Base-by-base conservation (phyloP, 2,329 filamentous ascomycete species). In the Ceratocystis cubensis region DNA sequence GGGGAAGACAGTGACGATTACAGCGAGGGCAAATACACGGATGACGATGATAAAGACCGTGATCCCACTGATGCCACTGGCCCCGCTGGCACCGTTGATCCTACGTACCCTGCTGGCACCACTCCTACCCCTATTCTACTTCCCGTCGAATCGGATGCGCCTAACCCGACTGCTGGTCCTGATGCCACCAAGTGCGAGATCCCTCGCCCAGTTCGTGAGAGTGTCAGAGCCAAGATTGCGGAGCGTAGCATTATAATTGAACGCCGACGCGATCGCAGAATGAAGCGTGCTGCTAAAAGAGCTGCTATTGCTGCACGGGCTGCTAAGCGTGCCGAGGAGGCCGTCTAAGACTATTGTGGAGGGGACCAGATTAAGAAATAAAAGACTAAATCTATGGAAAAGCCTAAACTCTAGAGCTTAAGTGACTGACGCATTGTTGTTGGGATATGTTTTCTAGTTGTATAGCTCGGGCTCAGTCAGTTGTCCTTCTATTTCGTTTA, bases 231-330 rank as follows among this genome's bases (percentile, higher is more conserved):
- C 10, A 33, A 41, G 50, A 57, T 62, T 64, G 48, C 22, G 15
- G 20, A 57, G 15, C 61, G 61, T 15, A 41, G 37, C 37, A 15
- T 41, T 41, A 41, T 13, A 15, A 41, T 41, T 41, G 61, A 28
- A 5, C 61, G 41, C 2, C 45, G 45, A 30, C 37, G 65, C n/a
- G 65, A 66, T 22, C 61, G 61, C 46, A 66, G 63, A 22, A 48
- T 25, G 22, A 63, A 61, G 41, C 48, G 61, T 25, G 63, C 63
- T 41, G 63, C 48, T 5, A 65, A 65, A 45, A 65, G 64, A 65
- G 64, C 64, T 22, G 37, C 22, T 15, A 65, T 61, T 59, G 64
- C 64, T 30, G 45, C 37, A 6, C 44, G 65, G 45, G 66, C 62
- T 25, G 56, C 62, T 10, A 61, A 61, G 62, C 64, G 62, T 30